Conservation (phyloP, 2,329 filamentous ascomycete species). For the Scedosporium minutisporum region DNA sequence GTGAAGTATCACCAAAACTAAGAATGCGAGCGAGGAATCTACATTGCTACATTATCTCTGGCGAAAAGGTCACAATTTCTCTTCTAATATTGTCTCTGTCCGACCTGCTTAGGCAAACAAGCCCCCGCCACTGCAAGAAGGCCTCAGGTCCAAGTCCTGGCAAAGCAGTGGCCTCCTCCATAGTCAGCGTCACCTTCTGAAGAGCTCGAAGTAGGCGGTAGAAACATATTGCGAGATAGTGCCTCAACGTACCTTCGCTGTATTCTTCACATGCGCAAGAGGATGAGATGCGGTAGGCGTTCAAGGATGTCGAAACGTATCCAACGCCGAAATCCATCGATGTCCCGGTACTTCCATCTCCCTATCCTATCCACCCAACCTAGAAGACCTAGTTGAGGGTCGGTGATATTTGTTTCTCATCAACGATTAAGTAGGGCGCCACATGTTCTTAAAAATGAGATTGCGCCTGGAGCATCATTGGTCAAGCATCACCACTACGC, state of each 20-base stretch:
- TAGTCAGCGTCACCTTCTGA: too few species aligned
- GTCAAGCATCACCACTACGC: background rate
- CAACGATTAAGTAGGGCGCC: background rate
- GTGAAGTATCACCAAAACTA: background rate
- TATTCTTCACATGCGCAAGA: too few species aligned
- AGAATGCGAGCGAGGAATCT: background rate
- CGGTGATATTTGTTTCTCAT: background rate
- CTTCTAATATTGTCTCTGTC: background rate
- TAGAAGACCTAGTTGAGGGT: too few species aligned
- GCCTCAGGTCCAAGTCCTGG: background rate
- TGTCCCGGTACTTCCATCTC: too few species aligned
- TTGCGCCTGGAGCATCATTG: background rate
- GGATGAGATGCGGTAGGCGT: too few species aligned
- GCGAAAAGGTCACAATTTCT: background rate
- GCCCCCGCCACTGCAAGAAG: background rate
- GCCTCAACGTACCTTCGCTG: too few species aligned
- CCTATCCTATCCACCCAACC: too few species aligned
- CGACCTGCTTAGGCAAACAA: background rate
- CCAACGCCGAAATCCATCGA: too few species aligned
- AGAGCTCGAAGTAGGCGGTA: too few species aligned
- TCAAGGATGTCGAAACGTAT: too few species aligned
- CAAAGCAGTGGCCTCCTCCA: background rate
- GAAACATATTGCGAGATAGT: too few species aligned
- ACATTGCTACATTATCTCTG: background rate
- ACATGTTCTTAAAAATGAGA: background rate